These are phyloP conservation scores for Shiraia sp. DNA, from an alignment of 2,329 filamentous ascomycete genomes.

Conservation along the genomic window DNA sequence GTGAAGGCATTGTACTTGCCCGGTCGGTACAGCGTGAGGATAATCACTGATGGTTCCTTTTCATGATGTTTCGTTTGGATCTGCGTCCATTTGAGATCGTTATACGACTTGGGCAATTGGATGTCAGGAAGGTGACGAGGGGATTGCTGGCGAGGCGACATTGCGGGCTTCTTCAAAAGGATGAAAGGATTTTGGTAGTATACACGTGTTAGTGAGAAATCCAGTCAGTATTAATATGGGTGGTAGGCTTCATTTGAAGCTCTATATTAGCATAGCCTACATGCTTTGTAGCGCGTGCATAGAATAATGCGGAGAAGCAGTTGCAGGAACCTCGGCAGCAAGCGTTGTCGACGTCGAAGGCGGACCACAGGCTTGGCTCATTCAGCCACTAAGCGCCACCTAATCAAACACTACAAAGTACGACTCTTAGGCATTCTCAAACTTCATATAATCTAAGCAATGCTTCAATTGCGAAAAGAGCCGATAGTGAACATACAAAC, in stretches of 20 bases:
- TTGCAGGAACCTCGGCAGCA: slow-evolving; percentile 5
- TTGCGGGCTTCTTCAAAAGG: slow-evolving; percentile 1
- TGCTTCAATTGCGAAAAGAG: no score
- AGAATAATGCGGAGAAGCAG: slow-evolving; percentile 8
- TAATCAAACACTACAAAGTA: no score
- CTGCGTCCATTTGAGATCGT: slow-evolving; percentile 44
- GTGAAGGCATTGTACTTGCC: slow-evolving; percentile 72
- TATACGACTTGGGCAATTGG: slow-evolving; percentile 34
- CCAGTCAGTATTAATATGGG: background rate
- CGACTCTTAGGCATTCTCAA: no score
- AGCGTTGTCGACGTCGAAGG: slow-evolving; percentile 4
- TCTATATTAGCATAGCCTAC: slow-evolving; percentile 3
- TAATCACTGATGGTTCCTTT: slow-evolving; percentile 57
- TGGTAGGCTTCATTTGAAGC: slow-evolving; percentile 5
- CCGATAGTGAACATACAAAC: no score
- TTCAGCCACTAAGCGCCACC: no score
- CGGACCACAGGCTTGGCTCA: no score
- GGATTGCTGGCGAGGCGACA: slow-evolving; percentile 16
- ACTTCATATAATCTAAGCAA: no score
- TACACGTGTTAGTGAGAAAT: background rate
- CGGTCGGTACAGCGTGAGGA: slow-evolving; percentile 68
- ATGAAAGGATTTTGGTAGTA: background rate
- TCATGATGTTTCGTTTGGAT: slow-evolving; percentile 50
- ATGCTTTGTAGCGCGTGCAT: background rate
- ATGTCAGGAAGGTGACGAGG: slow-evolving; percentile 35